A percentile compares a stretch with the other conserved stretches of the same genome.
Evolutionary conservation across 2,329 filamentous ascomycete species (phyloP).

Genomic region (Helicocarpus griseus): DNA sequence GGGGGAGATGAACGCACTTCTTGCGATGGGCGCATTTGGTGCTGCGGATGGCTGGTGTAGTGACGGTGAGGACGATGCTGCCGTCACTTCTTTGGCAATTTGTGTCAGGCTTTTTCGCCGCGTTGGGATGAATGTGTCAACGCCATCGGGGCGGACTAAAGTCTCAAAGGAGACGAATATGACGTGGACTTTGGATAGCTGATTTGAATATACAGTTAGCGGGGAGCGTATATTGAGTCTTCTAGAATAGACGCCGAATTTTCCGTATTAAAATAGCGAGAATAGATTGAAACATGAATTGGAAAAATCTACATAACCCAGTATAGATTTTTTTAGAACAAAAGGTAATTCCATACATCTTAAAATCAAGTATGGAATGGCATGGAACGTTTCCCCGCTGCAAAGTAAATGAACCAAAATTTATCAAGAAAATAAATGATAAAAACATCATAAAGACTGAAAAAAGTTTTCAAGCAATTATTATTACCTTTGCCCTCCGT

Average conservation of each 20-base stretch:
- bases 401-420: background rate
- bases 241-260: background rate
- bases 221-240: background rate
- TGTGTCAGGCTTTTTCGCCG: constrained; percentile 48
- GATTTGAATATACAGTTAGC: background rate
- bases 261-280: too few relatives aligned
- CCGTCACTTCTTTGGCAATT: constrained; percentile 50
- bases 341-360: too few relatives aligned
- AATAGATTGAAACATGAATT: too few relatives aligned
- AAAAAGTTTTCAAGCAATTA: background rate
- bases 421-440: background rate
- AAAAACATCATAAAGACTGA: background rate
- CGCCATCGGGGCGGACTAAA: constrained; percentile 51
- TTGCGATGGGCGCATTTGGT: background rate
- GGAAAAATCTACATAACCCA: too few relatives aligned
- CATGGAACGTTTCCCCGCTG: too few relatives aligned
- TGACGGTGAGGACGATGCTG: constrained; percentile 23
- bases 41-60: background rate
- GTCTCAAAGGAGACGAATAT: constrained; percentile 73
- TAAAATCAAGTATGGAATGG: too few relatives aligned
- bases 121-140: constrained; percentile 59
- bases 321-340: too few relatives aligned
- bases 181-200: constrained; percentile 54
- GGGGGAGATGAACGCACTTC: background rate
- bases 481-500: constrained; percentile 58